Percentiles rank a stretch among this genome's conserved stretches.
These are phyloP conservation scores for Cenchrus fungigraminus DNA, from an alignment of 176 grass and related monocot species.

Conservation along the genomic window DNA sequence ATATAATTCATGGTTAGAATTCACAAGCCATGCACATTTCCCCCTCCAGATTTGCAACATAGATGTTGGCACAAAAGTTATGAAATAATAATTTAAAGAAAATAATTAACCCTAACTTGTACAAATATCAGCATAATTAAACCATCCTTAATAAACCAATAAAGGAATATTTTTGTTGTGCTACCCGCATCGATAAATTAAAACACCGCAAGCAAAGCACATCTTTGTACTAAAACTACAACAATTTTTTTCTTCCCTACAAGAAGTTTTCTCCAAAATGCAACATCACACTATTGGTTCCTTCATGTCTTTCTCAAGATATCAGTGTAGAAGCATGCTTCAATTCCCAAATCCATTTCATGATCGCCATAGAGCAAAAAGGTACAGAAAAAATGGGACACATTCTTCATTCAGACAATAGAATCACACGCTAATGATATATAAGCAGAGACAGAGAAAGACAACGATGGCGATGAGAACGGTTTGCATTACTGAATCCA, in stretches of 20 bases:
- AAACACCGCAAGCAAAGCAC: background rate
- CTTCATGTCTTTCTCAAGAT: background rate
- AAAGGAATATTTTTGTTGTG: background rate
- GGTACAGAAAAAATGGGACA: background rate
- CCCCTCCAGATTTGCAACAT: background rate
- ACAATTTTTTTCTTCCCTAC: background rate
- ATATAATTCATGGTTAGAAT: background rate
- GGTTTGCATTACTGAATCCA: conserved; percentile 59
- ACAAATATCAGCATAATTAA: background rate
- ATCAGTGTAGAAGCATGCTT: background rate
- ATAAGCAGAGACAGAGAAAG: background rate
- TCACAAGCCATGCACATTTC: background rate
- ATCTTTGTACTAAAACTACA: background rate
- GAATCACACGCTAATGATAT: background rate
- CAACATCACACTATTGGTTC: background rate
- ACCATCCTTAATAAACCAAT: background rate
- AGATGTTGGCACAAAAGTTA: background rate
- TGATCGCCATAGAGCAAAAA: background rate
- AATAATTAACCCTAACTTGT: background rate
- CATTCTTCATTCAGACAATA: background rate
- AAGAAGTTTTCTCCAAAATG: background rate
- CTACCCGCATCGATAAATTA: background rate
- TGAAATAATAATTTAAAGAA: background rate
- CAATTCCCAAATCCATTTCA: background rate
- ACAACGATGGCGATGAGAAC: background rate